Percentiles rank a stretch among this genome's conserved stretches.
Evolutionary conservation across 768 basidiomycete species (phyloP).

Genomic region (Postia placenta): DNA sequence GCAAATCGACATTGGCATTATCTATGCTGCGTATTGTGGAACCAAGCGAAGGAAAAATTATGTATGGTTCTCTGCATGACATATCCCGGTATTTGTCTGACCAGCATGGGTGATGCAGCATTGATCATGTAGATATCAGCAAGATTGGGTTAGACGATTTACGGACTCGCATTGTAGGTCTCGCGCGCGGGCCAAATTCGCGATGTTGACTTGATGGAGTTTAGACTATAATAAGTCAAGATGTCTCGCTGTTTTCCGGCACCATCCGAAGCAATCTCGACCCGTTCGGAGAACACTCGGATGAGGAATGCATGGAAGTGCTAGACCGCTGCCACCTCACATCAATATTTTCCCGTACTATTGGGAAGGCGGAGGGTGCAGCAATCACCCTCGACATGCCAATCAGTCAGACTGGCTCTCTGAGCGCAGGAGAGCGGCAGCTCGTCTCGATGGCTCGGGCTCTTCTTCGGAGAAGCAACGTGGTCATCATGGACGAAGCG

Average conservation of each 20-base stretch:
- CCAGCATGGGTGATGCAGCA: constrained; percentile 26
- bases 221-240: constrained; percentile 71
- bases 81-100: not conserved
- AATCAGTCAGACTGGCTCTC: constrained; percentile 54
- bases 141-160: constrained; percentile 65
- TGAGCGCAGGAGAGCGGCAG: constrained; percentile 78
- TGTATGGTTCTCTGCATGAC: constrained; percentile 32
- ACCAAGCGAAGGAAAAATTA: constrained; percentile 46
- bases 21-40: constrained; percentile 54
- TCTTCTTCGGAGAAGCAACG: constrained; percentile 53
- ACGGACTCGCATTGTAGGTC: constrained; percentile 46
- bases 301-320: constrained; percentile 59
- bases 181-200: too few species aligned
- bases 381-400: constrained; percentile 45
- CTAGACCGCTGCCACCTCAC: constrained; percentile 59
- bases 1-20: constrained; percentile 28
- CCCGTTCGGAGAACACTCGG: constrained; percentile 52
- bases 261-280: constrained; percentile 71
- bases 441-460: constrained; percentile 67
- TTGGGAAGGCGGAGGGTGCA: not conserved
- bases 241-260: constrained; percentile 69
- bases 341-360: constrained; percentile 21
- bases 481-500: constrained; percentile 75
- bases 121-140: constrained; percentile 67
- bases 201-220: not conserved